Evolutionary conservation across 2,329 filamentous ascomycete genomes (phyloP).

Genomic region (Chalaropsis thielavioides): DNA sequence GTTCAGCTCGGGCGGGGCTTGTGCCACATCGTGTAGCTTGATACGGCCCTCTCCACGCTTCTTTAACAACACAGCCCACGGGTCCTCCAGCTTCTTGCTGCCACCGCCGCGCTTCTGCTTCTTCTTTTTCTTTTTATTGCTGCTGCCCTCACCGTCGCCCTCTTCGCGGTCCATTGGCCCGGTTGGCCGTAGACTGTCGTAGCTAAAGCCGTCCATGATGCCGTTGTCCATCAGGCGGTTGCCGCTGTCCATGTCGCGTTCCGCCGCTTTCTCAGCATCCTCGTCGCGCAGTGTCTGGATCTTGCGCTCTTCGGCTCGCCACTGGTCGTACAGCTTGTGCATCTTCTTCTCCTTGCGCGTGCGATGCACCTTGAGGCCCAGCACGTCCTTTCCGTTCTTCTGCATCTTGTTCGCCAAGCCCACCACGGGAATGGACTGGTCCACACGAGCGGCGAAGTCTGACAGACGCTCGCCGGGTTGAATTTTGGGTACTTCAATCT

Average conservation of each 20-base stretch:
- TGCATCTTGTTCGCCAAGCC: slow-evolving; percentile 51
- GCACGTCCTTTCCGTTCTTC: slow-evolving; percentile 46
- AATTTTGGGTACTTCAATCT: slow-evolving; percentile 47
- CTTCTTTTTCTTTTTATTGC: slow-evolving; percentile 30
- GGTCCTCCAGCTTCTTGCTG: slow-evolving; percentile 40
- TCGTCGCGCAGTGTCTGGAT: slow-evolving; percentile 51
- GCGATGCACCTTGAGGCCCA: slow-evolving; percentile 50
- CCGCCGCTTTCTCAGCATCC: slow-evolving; percentile 48
- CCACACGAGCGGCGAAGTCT: slow-evolving; percentile 69
- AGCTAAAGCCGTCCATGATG: slow-evolving; percentile 16
- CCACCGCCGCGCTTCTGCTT: slow-evolving; percentile 30
- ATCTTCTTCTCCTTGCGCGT: slow-evolving; percentile 79
- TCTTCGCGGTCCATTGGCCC: slow-evolving; percentile 25
- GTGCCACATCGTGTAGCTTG: slow-evolving; percentile 45
- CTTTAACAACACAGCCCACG: slow-evolving; percentile 60
- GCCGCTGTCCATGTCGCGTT: slow-evolving; percentile 45
- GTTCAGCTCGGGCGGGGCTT: slow-evolving; percentile 61
- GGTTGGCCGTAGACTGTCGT: slow-evolving; percentile 9
- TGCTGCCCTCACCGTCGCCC: slow-evolving; percentile 27
- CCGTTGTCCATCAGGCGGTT: slow-evolving; percentile 31
- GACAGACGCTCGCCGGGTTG: slow-evolving; percentile 69
- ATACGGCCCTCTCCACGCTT: slow-evolving; percentile 44
- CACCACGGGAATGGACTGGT: slow-evolving; percentile 65
- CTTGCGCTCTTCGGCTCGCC: slow-evolving; percentile 51
- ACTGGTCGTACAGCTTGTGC: slow-evolving; percentile 66